Conservation (phyloP, 106 monocot genomes). For the Alisma plantagoaquatica region DNA sequence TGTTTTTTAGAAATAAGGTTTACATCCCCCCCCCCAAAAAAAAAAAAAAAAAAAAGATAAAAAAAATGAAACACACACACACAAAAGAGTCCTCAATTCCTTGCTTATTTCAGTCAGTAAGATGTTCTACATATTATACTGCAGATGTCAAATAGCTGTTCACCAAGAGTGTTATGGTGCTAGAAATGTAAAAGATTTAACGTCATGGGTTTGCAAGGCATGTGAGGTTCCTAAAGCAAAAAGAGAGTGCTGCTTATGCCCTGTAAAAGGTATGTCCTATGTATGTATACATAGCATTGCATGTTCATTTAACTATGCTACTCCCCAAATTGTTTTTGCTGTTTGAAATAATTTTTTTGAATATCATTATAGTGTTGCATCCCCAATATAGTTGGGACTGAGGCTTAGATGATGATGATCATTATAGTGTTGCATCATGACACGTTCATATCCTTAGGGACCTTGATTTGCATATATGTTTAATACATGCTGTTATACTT, state of each 20-base stretch:
- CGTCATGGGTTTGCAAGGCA: conserved; percentile 94
- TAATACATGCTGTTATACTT: background rate
- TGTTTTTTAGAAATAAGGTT: no score
- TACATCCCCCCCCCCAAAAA: background rate
- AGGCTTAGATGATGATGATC: no score
- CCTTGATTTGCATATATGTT: background rate
- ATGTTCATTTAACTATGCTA: no score
- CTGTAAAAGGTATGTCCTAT: conserved; percentile 65
- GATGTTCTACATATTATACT: conserved; percentile 9
- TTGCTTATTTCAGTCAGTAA: background rate
- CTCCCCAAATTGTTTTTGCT: no score
- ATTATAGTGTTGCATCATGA: no score
- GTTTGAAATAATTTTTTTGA: no score
- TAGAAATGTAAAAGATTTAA: conserved; percentile 46
- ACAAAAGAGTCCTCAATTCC: no score
- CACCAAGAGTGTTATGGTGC: conserved; percentile 99
- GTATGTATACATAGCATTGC: background rate
- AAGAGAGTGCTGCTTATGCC: conserved; percentile 86
- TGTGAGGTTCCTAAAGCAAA: conserved; percentile 68
- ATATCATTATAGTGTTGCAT: no score
- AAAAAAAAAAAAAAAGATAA: background rate
- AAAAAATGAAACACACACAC: no score
- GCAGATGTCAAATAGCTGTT: conserved; percentile 98
- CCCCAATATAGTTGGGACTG: no score
- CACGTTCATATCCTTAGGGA: no score